These are phyloP conservation scores for Karstenula rhodostoma DNA, from an alignment of 2,329 filamentous ascomycete species.

Conservation along the genomic window DNA sequence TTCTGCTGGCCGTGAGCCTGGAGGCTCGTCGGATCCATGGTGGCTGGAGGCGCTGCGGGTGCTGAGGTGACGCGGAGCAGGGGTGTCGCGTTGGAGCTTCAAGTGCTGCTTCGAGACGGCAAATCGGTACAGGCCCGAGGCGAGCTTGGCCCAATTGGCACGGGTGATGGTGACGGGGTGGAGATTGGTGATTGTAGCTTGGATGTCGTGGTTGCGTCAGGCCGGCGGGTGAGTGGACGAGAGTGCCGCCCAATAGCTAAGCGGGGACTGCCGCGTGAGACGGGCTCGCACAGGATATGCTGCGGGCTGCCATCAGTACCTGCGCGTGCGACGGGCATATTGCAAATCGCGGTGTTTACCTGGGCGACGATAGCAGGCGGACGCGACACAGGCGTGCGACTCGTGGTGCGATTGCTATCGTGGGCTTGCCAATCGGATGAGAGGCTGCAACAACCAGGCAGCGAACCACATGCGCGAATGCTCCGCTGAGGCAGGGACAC, in stretches of 20 bases:
- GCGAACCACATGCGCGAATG: conserved; percentile 32
- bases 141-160: conserved; percentile 39
- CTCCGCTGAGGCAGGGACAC: conserved; percentile 25
- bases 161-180: conserved; percentile 26
- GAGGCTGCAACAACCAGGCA: conserved; percentile 18
- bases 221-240: conserved; percentile 44
- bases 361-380: conserved; percentile 16
- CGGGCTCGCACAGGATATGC: conserved; percentile 15
- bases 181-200: conserved; percentile 40
- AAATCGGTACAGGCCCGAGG: conserved; percentile 30
- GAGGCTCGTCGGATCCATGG: conserved; percentile 50
- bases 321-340: conserved; percentile 19
- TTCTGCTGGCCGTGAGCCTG: conserved; percentile 48
- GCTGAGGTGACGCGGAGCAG: conserved; percentile 45
- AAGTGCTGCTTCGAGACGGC: conserved; percentile 20
- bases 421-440: conserved; percentile 35
- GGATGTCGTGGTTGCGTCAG: conserved; percentile 44
- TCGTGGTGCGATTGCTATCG: conserved; percentile 22
- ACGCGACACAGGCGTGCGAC: conserved; percentile 16
- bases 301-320: conserved; percentile 25
- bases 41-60: conserved; percentile 29
- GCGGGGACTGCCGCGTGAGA: conserved; percentile 30
- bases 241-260: conserved; percentile 29
- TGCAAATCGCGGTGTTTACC: conserved; percentile 29
- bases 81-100: conserved; percentile 29